Percentiles rank a stretch among this genome's conserved stretches.
Evolutionary conservation across 495 filamentous ascomycete genomes (phyloP).

Genomic region (Penicillium atrosanguineum): DNA sequence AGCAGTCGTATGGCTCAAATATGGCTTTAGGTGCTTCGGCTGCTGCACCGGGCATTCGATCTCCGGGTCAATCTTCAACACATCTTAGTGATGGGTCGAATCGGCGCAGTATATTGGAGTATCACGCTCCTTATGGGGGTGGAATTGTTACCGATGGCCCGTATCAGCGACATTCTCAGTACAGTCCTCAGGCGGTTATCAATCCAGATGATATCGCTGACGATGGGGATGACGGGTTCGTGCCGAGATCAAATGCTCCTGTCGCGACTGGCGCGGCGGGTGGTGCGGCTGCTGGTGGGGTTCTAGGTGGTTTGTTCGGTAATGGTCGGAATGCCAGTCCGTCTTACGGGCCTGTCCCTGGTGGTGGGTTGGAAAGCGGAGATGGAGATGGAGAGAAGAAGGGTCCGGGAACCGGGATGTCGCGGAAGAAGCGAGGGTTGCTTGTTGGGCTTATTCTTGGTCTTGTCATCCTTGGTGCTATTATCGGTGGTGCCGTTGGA

Average conservation of each 20-base stretch:
- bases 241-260: slow-evolving; percentile 34
- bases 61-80: slow-evolving; percentile 32
- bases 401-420: slow-evolving; percentile 31
- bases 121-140: slow-evolving; percentile 30
- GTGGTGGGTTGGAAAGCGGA: slow-evolving; percentile 24
- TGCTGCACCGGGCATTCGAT: slow-evolving; percentile 36
- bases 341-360: slow-evolving; percentile 55
- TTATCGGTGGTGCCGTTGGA: slow-evolving; percentile 77
- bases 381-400: slow-evolving; percentile 24
- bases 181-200: slow-evolving; percentile 56
- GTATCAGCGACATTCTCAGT: slow-evolving; percentile 60
- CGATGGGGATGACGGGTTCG: slow-evolving; percentile 79
- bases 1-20: slow-evolving; percentile 40
- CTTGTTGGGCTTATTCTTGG: slow-evolving; percentile 61
- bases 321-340: slow-evolving; percentile 40
- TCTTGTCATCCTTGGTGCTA: slow-evolving; percentile 63
- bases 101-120: slow-evolving; percentile 32
- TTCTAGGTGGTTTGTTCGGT: slow-evolving; percentile 41
- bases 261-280: slow-evolving; percentile 49
- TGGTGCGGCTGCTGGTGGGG: slow-evolving; percentile 54
- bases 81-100: slow-evolving; percentile 27
- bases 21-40: slow-evolving; percentile 34
- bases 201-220: slow-evolving; percentile 80
- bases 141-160: slow-evolving; percentile 48
- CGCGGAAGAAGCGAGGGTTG: slow-evolving; percentile 67